A percentile compares a stretch with the other conserved stretches of the same genome.
phyloP scores from a whole-genome alignment of 805 yeast genomes.

The Myxozyma neotropica region DNA sequence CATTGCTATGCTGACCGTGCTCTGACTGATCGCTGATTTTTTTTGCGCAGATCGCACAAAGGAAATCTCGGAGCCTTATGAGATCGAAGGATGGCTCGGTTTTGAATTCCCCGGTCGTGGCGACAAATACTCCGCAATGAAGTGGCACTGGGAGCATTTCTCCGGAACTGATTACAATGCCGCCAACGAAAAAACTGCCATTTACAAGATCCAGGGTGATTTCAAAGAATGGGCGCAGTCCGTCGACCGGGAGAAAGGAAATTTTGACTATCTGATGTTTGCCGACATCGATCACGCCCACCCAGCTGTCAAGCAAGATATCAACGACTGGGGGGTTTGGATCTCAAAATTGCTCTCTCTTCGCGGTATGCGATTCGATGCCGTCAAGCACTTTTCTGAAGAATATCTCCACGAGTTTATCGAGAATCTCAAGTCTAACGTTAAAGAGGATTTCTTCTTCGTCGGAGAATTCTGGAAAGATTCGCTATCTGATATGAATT shows the following conservation, averaged over 20 bases:
- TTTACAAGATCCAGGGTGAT: constrained; percentile 29
- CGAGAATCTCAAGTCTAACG: constrained; percentile 10
- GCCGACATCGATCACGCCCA: constrained; percentile 34
- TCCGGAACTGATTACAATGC: constrained; percentile 33
- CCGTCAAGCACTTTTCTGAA: constrained; percentile 32
- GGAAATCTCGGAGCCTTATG: constrained; percentile 21
- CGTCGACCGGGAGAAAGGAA: constrained; percentile 35
- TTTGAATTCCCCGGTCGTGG: constrained; percentile 33
- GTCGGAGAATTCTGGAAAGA: constrained; percentile 35
- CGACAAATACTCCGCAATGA: constrained; percentile 26
- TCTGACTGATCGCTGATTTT: background rate
- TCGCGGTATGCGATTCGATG: constrained; percentile 34
- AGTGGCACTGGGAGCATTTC: constrained; percentile 34
- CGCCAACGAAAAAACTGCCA: constrained; percentile 26
- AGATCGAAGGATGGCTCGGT: constrained; percentile 34
- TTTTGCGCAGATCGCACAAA: constrained; percentile 23
- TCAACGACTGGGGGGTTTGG: constrained; percentile 33
- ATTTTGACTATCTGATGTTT: constrained; percentile 34
- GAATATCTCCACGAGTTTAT: constrained; percentile 27
- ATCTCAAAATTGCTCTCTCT: constrained; percentile 22
- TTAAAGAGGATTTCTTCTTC: constrained; percentile 26
- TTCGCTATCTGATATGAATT: constrained; percentile 23
- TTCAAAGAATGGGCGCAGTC: constrained; percentile 27
- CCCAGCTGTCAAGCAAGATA: constrained; percentile 29
- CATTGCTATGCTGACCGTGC: background rate